A percentile compares a stretch with the other conserved stretches of the same genome.
These are phyloP conservation scores for Rhododendron ferrugineum DNA, from an alignment of 148 eudicot species.

Conservation along the genomic window DNA sequence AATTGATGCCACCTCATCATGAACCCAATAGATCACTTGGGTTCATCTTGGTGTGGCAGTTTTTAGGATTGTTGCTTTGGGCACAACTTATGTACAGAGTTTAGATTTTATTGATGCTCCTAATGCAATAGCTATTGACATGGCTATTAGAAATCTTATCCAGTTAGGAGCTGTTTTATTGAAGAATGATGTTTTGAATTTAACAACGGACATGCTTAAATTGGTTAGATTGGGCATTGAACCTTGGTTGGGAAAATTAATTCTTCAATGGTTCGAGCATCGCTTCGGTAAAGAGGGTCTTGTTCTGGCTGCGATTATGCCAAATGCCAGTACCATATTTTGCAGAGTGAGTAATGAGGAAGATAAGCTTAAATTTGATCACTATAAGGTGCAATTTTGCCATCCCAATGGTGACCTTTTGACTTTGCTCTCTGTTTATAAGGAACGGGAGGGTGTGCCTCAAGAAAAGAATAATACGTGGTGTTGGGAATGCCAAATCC, in stretches of 20 bases:
- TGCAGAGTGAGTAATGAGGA: conserved; percentile 74
- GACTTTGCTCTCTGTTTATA: conserved; percentile 78
- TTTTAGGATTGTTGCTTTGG: too few relatives aligned
- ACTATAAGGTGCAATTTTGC: conserved; percentile 80
- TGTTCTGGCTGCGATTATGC: conserved; percentile 89
- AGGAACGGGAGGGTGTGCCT: conserved; percentile 64
- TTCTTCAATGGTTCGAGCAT: conserved; percentile 47
- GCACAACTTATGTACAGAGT: conserved; percentile 32
- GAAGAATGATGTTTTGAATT: conserved; percentile 36
- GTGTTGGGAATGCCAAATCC: conserved; percentile 97
- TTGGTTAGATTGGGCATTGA: conserved; percentile 79
- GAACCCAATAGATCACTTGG: too few relatives aligned
- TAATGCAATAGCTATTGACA: conserved; percentile 54
- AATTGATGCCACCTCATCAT: too few relatives aligned
- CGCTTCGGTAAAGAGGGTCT: conserved; percentile 75
- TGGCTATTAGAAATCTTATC: conserved; percentile 72
- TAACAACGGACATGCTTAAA: conserved; percentile 49
- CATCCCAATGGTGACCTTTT: conserved; percentile 82
- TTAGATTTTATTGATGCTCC: conserved; percentile 92
- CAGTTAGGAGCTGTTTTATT: conserved; percentile 69
- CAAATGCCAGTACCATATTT: conserved; percentile 78
- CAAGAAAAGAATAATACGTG: conserved; percentile 45
- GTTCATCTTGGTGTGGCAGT: too few relatives aligned
- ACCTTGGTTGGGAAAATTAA: conserved; percentile 80
- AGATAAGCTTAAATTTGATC: conserved; percentile 72